Evolutionary conservation across 176 grass and related monocot genomes (phyloP), one percentile per base, ranked within the genome.

Genomic region (Oryza glumipatula): DNA sequence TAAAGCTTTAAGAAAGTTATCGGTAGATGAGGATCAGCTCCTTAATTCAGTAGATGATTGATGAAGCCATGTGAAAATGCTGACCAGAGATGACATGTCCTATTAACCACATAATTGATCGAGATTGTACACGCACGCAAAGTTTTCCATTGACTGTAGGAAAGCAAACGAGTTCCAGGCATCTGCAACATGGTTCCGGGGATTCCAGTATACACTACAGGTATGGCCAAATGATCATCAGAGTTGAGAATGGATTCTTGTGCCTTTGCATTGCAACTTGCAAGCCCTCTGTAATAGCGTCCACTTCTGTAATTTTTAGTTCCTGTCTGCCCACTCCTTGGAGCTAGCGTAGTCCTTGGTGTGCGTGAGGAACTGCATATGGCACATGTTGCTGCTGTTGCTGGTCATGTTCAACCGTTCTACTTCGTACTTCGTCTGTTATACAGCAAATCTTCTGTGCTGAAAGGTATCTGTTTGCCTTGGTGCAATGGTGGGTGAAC

Each of bases 1-100:
- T 61, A 87, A 91, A 88, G 93, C 93, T 74, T 80, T 95, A 52
- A 85, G 65, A 54, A 91, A 84, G 77, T 65, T 92, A 39, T 92
- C 91, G 5, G 63, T 95, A 73, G 87, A 95, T 83, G 91, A 98
- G 80, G 85, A 93, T 67, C 67, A 79, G 39, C 89, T 93, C 28
- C 70, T 90, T 70, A 78, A 73, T 75, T 83, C 89, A 65, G 84
- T 81, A 47, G 22, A 56, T 51, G 71, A 74, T n/a, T 72, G 78
- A 19, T 82, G 82, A 86, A 19, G 16, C 70, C 47, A 70, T 52
- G 21, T 2, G 23, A 85, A 90, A 67, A 82, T 87, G 39, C 8
- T 77, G 45, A 10, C 17, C 22, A 66, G 79, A 32, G 32, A 61
- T 10, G 14, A 16, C 39, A 39, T 68, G 60, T 79, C 67, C 75